A percentile compares a stretch with the other conserved stretches of the same genome.
phyloP scores from a whole-genome alignment of 192 early-diverging fungal species.

The Thoreauomyces humboldtii region DNA sequence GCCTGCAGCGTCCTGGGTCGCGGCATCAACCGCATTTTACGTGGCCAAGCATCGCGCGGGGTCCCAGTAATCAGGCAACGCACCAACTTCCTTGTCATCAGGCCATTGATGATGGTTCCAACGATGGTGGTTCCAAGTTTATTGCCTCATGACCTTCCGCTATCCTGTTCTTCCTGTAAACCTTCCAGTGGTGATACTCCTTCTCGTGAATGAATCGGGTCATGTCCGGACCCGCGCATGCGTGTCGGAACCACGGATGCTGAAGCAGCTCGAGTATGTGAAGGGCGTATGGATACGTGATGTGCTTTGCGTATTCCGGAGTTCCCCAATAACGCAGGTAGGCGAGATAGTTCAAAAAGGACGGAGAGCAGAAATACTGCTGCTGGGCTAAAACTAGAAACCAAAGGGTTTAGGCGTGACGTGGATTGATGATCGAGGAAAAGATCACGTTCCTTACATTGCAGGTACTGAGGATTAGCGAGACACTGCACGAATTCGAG shows the following conservation, averaged over 20 bases:
- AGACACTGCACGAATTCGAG: slow-evolving; percentile 95
- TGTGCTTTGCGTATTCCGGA: slow-evolving; percentile 87
- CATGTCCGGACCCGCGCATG: slow-evolving; percentile 68
- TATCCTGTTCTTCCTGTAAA: slow-evolving; percentile 20
- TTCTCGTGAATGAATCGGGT: slow-evolving; percentile 72
- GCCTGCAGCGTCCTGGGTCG: too few species aligned
- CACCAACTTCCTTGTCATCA: too few species aligned
- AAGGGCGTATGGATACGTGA: slow-evolving; percentile 87
- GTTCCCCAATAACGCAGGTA: slow-evolving; percentile 89
- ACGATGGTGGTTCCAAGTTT: neutral
- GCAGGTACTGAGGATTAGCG: slow-evolving; percentile 91
- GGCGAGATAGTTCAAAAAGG: slow-evolving; percentile 85
- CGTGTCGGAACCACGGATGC: slow-evolving; percentile 73
- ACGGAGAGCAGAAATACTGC: slow-evolving; percentile 76
- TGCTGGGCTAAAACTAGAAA: slow-evolving; percentile 75
- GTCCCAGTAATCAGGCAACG: too few species aligned
- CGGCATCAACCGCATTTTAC: too few species aligned
- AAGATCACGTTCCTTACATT: too few species aligned
- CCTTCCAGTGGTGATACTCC: slow-evolving; percentile 73
- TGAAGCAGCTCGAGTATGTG: slow-evolving; percentile 85
- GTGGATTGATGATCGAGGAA: too few species aligned
- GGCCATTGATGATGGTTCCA: too few species aligned
- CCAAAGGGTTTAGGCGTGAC: neutral
- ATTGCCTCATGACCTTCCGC: slow-evolving; percentile 7
- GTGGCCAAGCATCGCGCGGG: too few species aligned